Evolutionary conservation across 495 filamentous ascomycete genomes (phyloP), one percentile per base, ranked within the genome.

Genomic region (Haplographium delicatum): DNA sequence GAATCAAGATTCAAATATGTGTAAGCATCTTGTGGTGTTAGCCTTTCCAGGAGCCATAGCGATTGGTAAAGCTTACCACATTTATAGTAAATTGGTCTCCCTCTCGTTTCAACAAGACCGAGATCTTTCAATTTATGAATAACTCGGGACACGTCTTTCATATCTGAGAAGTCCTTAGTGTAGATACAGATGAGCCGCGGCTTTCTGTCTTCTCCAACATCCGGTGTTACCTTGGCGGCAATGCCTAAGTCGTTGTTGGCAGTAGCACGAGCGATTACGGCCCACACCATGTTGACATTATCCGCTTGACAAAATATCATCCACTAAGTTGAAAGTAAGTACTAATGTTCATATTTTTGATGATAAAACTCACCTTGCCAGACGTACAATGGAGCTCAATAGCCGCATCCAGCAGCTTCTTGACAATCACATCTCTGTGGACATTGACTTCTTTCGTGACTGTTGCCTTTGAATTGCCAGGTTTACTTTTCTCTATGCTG

Each of bases 161-260:
- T 67, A 56, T 94, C 85, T 26, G 64, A 66, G 62, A 85, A 91
- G 62, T 95, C 81, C 35, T 67, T 63, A 19, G 88, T 93, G 65
- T 93, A 95, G 2, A 94, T 69, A 47, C 82, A 89, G 28, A 94
- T 80, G 51, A 91, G 62, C 20, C 79, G 65, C 22, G 58, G 44
- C 15, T 35, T 50, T 33, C 49, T 56, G 28, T 69, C 62, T 54
- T 79, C 73, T 19, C 62, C 59, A 5, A 13, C 26, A 18, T 61
- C 48, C 2, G 83, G 75, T 1, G 81, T 80, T 9, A 89, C 84
- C 62, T 91, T 94, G 4, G 86, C 83, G 8, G 51, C 69, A 20
- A 78, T 71, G 0, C 88, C 87, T 3, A 94, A 71, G 41, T 83
- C 74, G 33, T 83, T 81, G 15, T 75, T 66, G 13, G 74, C 72